phyloP scores from a whole-genome alignment of 2,329 filamentous ascomycete species.

The Clathrospora elynae region DNA sequence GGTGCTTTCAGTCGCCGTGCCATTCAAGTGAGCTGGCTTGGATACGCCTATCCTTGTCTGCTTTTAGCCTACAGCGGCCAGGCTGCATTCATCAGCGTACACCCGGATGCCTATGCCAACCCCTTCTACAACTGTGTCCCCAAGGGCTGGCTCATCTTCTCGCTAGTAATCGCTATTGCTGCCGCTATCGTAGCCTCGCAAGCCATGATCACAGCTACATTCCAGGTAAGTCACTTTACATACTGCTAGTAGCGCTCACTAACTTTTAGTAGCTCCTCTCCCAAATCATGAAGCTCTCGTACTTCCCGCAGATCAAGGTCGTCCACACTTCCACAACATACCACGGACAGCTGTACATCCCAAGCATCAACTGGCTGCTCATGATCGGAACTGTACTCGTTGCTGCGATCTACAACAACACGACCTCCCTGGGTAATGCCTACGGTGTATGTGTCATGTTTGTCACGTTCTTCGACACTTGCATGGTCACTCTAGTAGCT shows the following conservation, averaged over 20 bases:
- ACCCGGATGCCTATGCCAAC: conserved; percentile 67
- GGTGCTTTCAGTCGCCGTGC: conserved; percentile 72
- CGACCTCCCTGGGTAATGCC: conserved; percentile 67
- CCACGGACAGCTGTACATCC: conserved; percentile 78
- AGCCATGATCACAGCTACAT: conserved; percentile 77
- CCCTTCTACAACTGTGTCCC: conserved; percentile 76
- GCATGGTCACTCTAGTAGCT: conserved; percentile 73
- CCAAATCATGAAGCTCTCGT: conserved; percentile 73
- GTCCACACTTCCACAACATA: conserved; percentile 72
- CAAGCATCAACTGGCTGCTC: conserved; percentile 75
- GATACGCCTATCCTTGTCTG: conserved; percentile 70
- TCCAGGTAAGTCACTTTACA: conserved; percentile 57
- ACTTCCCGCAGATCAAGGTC: conserved; percentile 77
- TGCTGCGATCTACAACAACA: conserved; percentile 73
- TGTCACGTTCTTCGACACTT: conserved; percentile 78
- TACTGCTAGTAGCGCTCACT: conserved; percentile 20
- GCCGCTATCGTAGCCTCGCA: conserved; percentile 78
- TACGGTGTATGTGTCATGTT: conserved; percentile 82
- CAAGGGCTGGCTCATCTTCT: conserved; percentile 69
- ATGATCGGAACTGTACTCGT: conserved; percentile 78
- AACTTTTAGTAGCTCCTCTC: conserved; percentile 56
- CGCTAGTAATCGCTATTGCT: conserved; percentile 69
- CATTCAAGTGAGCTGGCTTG: conserved; percentile 75
- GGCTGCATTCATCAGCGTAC: conserved; percentile 69
- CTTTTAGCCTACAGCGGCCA: conserved; percentile 72